Percentiles rank a stretch among this genome's conserved stretches.
phyloP scores from a whole-genome alignment of 1,284 basidiomycete genomes.

The Cutaneotrichosporon sp. region DNA sequence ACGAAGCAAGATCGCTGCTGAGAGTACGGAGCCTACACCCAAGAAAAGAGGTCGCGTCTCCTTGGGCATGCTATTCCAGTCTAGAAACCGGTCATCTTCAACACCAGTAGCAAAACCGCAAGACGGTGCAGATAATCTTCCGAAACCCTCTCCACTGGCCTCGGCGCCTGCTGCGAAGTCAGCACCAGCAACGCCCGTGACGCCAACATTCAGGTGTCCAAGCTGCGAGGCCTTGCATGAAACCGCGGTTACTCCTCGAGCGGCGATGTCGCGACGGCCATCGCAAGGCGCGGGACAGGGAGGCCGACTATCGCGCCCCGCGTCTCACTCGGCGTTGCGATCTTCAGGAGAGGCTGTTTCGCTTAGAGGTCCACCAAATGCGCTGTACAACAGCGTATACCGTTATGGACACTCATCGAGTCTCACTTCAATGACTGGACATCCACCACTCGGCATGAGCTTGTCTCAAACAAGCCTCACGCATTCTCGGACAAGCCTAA shows the following conservation, averaged over 20 bases:
- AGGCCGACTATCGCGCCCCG: not conserved
- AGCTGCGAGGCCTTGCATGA: not conserved
- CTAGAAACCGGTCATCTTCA: not conserved
- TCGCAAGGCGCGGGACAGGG: not conserved
- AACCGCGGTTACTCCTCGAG: not conserved
- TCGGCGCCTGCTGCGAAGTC: not conserved
- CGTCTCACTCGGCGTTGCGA: not conserved
- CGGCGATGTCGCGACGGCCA: not conserved
- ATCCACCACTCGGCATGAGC: conserved; percentile 2
- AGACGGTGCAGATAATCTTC: not conserved
- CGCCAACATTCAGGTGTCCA: conserved; percentile 4
- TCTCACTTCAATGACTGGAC: not conserved
- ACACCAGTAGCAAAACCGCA: not conserved
- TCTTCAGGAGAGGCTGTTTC: not conserved
- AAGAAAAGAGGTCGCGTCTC: conserved; percentile 1
- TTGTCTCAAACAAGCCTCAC: conserved; percentile 5
- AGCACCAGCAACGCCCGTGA: not conserved
- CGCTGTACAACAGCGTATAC: conserved; percentile 3
- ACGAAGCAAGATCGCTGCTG: not conserved
- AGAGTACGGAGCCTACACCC: not conserved
- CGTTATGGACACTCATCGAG: conserved; percentile 2
- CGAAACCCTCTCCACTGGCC: not conserved
- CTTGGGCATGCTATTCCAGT: not conserved
- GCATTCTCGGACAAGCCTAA: not conserved
- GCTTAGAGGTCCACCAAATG: conserved; percentile 1